Base-by-base conservation (phyloP, 2,329 filamentous ascomycete genomes). In the Colletotrichum sp. region DNA sequence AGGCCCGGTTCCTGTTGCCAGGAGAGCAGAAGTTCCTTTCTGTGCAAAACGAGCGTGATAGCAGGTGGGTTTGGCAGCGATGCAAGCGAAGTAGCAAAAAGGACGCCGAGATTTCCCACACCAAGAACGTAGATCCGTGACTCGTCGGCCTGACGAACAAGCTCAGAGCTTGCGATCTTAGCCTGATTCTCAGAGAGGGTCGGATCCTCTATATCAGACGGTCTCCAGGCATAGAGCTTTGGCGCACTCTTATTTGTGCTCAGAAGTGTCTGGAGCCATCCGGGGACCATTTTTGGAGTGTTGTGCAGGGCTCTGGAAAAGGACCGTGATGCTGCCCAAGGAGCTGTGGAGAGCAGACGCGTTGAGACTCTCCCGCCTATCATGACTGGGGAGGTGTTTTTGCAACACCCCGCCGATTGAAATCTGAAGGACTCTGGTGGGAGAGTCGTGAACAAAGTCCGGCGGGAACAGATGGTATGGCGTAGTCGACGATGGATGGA, bases 21-120 rank as follows among this genome's bases (percentile, higher is more conserved):
- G 24, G 87, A 82, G 66, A 86, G 81, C 4, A 92, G 83, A 5
- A 90, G 86, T 30, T 86, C 85, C 67, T 82, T 82, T n/a, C 88
- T 89, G 81, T 96, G 94, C 44, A 98, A 89, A n/a, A 98, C 89
- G 8, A 98, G 89, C 1, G 95, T 96, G 49, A 98, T 90, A 0
- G 94, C 94, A 6, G 95, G 95, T 4, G 90, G 89, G 24, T 90
- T 85, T 1, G 85, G 80, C 10, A 92, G 86, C 24, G 90, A 88
- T 26, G 92, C 90, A 13, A 98, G 87, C 26, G 92, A 91, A 81
- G 93, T 93, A 30, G 96, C 95, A 78, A 96, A 92, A 30, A 98
- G 91, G 59, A 92, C 92, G 16, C 96, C 96, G 15, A 98, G 88
- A 81, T 95, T 98, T 44, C 96, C 96, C 13, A 94, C 82, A 13